Percentiles rank a stretch among this genome's conserved stretches.
phyloP scores from a whole-genome alignment of 2,329 filamentous ascomycete genomes.

The Proliferodiscus dingleyae region DNA sequence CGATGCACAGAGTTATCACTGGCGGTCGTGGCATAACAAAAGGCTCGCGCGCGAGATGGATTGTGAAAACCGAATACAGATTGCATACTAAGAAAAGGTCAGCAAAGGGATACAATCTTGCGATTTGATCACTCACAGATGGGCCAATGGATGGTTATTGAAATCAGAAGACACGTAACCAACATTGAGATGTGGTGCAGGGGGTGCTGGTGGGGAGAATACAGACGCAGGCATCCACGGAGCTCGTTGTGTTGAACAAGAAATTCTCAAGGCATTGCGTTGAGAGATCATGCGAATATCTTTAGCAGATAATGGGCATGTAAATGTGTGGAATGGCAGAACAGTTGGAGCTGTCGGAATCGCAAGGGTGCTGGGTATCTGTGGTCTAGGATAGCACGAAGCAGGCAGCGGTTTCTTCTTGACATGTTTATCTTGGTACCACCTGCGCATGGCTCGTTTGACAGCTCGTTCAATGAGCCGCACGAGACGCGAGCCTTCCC shows the following conservation, averaged over 20 bases:
- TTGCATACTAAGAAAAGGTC: constrained; percentile 63
- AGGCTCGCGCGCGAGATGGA: constrained; percentile 66
- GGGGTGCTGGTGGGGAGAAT: constrained; percentile 79
- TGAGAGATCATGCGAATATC: constrained; percentile 94
- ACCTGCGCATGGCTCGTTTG: constrained; percentile 72
- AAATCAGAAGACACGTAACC: constrained; percentile 98
- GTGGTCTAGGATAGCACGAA: constrained; percentile 65
- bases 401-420: constrained; percentile 50
- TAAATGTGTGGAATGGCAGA: constrained; percentile 96
- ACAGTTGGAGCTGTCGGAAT: constrained; percentile 90
- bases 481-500: constrained; percentile 84
- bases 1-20: constrained; percentile 88
- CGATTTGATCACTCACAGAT: constrained; percentile 53
- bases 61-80: constrained; percentile 95
- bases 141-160: constrained; percentile 94
- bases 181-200: constrained; percentile 77
- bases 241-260: constrained; percentile 78
- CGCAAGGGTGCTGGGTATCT: constrained; percentile 65
- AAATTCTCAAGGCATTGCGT: constrained; percentile 88
- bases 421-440: constrained; percentile 81
- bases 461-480: constrained; percentile 80
- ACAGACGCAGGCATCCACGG: constrained; percentile 81
- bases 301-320: constrained; percentile 83
- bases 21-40: constrained; percentile 91
- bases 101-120: background rate